Base-by-base conservation (phyloP, 768 basidiomycete species). In the Saitozyma podzolica region DNA sequence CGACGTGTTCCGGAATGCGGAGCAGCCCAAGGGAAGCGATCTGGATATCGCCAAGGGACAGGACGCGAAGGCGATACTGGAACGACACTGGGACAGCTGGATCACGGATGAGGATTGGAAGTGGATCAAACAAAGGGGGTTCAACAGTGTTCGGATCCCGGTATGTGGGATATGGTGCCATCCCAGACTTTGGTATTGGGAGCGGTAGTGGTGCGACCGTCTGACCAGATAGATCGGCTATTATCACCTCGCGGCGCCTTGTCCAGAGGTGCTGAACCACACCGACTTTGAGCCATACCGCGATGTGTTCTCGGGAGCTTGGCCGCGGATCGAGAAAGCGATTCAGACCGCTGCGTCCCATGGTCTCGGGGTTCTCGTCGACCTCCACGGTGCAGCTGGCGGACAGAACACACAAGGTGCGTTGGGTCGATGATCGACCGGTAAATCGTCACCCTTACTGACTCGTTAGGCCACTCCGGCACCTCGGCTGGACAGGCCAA, bases 381-480 rank as follows among this genome's bases (percentile, higher is more conserved):
- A 93, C 80, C 83, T 90, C 0, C 90, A 91, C 72, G 89, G 88
- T 37, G 90, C 86, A 40, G 90, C 92, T 0, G 92, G 92, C 86
- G 75, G 67, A 10, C 78, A 79, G 58, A 79, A 79, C 54, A 57
- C 62, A 9, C 74, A 77, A 61, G 73, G 75, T 74, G 50, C 56
- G 73, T 57, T 8, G 9, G 17, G 40, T 54, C 3, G 9, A 13
- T 5, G 29, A 29, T 29, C 29, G 13, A 40, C 13, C 11, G 8
- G 7, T 41, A 9, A 49, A n/a, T 48, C 2, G 37, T 19, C 39
- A 39, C 42, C 20, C 29, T 54, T 41, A 17, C 47, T 62, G 29
- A 52, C 48, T 42, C 13, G 54, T 19, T 57, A 77, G 80, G 78
- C 39, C 83, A 83, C 63, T 81, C 82, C 16, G 83, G 83, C 1